Conservation (phyloP, 148 eudicot species). For the Selenicereus undatus region DNA sequence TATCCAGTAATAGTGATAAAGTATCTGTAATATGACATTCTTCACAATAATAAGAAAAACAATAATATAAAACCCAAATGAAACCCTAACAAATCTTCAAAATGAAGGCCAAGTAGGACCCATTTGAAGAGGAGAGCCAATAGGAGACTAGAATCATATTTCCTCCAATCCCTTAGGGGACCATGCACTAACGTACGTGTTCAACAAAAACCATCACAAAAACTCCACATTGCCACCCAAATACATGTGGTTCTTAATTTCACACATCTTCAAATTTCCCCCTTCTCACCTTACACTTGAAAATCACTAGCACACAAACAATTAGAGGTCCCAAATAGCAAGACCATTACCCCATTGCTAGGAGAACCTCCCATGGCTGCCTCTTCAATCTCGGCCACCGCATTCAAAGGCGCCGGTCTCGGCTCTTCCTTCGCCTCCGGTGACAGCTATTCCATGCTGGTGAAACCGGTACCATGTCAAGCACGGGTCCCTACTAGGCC, state of each 20-base stretch:
- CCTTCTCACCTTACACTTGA: constrained; percentile 16
- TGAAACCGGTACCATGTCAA: constrained; percentile 32
- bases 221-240: neutral
- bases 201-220: constrained; percentile 5
- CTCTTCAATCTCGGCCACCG: constrained; percentile 39
- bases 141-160: constrained; percentile 29
- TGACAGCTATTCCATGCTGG: constrained; percentile 48
- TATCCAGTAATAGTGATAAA: too few species aligned
- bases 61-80: too few species aligned
- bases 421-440: constrained; percentile 52
- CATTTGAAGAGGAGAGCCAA: constrained; percentile 26
- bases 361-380: constrained; percentile 34
- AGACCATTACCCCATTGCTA: neutral
- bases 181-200: constrained; percentile 17
- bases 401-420: constrained; percentile 31
- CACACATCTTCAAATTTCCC: constrained; percentile 20
- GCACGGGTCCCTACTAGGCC: constrained; percentile 42
- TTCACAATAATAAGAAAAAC: too few species aligned
- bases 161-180: constrained; percentile 23
- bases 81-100: too few species aligned
- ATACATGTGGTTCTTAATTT: constrained; percentile 21
- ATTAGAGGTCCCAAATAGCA: neutral
- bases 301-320: neutral
- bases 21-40: too few species aligned
- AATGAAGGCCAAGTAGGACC: constrained; percentile 9